phyloP scores from a whole-genome alignment of 306 rosid genomes.

The Malus fusca region DNA sequence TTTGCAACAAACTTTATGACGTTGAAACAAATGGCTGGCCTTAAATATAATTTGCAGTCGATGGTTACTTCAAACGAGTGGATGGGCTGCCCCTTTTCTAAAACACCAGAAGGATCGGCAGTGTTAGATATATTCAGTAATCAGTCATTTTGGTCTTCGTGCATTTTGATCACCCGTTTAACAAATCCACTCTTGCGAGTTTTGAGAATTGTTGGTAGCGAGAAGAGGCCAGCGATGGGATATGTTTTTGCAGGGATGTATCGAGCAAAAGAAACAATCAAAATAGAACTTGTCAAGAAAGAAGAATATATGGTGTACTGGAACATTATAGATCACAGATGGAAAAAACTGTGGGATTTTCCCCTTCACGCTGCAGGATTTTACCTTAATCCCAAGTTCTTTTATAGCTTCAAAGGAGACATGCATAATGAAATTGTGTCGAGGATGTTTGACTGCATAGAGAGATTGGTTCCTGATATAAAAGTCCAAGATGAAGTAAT shows the following conservation, averaged over 20 bases:
- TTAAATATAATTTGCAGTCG: slow-evolving; percentile 62
- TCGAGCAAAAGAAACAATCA: slow-evolving; percentile 58
- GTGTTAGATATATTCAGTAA: slow-evolving; percentile 44
- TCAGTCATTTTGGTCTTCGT: slow-evolving; percentile 62
- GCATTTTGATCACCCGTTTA: slow-evolving; percentile 49
- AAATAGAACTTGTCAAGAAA: slow-evolving; percentile 50
- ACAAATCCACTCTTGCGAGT: slow-evolving; percentile 48
- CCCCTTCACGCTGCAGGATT: slow-evolving; percentile 73
- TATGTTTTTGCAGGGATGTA: slow-evolving; percentile 64
- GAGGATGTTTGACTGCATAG: slow-evolving; percentile 70
- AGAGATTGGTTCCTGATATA: slow-evolving; percentile 59
- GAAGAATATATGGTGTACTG: slow-evolving; percentile 67
- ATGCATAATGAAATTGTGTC: slow-evolving; percentile 44
- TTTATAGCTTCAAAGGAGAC: slow-evolving; percentile 59
- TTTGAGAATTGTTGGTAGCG: slow-evolving; percentile 44
- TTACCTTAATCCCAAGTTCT: slow-evolving; percentile 70
- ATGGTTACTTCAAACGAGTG: slow-evolving; percentile 77
- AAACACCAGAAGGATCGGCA: slow-evolving; percentile 54
- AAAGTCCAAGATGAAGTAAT: slow-evolving; percentile 66
- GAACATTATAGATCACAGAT: slow-evolving; percentile 62
- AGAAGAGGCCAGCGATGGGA: slow-evolving; percentile 71
- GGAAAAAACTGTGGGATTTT: slow-evolving; percentile 56
- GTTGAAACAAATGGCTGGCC: slow-evolving; percentile 67
- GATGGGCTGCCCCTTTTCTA: slow-evolving; percentile 51
- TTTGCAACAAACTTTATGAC: slow-evolving; percentile 50